Evolutionary conservation across 1,284 basidiomycete genomes (phyloP), one percentile per base, ranked within the genome.

Genomic region (Rhodotorula sp.): DNA sequence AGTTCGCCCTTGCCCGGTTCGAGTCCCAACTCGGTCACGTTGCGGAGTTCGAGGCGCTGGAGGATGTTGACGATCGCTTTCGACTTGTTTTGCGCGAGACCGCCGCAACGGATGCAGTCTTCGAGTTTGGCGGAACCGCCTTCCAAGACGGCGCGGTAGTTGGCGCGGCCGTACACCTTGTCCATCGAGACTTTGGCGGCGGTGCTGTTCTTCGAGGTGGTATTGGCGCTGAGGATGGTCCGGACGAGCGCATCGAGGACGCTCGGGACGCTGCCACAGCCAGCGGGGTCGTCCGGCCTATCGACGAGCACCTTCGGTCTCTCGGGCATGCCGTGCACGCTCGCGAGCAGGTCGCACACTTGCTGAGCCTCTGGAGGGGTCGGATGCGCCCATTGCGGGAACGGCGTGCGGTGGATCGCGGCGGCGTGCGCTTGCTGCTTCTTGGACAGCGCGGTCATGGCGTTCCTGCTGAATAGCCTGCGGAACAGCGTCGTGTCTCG

Each of bases 201-300:
- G 0, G 88, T 85, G 7, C 86, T 87, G 79, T 92, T 91, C 43
- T 81, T 80, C 52, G 83, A 66, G 15, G 87, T 87, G 0, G 90
- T 92, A 78, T 91, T 91, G 79, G 91, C 90, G 51, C 87, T 88
- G 26, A 92, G 84, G 68, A 91, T 86, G 0, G 89, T 90, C 48
- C 87, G 85, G 29, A 91, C 86, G 72, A 90, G 84, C 0, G 89
- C 85, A 76, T 91, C 90, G 62, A 91, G 84, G 58, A 91, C 88
- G 69, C 88, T 86, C 0, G 87, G 85, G 3, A 86, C 85, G 59
- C 83, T 81, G 0, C 87, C 88, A 72, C 88, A 89, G 3, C 85
- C 86, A 64, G 79, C 77, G 3, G 85, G 85, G 5, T 85, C 72
- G 14, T 71, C 70, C 26, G 65, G 67, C 29, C 60, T 52, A 62